Evolutionary conservation across 129 eudicot genomes (phyloP).

Genomic region (Tagetes erecta): DNA sequence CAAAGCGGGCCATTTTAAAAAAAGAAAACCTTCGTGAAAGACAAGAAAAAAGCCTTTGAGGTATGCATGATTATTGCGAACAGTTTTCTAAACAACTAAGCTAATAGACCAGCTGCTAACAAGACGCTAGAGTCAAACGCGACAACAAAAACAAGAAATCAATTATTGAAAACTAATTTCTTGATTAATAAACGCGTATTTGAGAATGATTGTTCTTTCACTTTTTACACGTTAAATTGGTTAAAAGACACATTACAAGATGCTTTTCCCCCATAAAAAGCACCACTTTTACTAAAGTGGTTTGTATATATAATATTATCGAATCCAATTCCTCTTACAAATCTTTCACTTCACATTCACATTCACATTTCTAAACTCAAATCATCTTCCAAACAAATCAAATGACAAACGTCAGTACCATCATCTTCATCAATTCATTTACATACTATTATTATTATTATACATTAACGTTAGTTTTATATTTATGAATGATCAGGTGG

Average conservation of each 20-base stretch:
- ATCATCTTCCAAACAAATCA: slow-evolving; percentile 8
- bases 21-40: background rate
- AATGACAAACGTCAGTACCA: slow-evolving; percentile 36
- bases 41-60: background rate
- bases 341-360: slow-evolving; percentile 8
- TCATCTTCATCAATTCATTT: background rate
- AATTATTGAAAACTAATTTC: too few species aligned
- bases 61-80: background rate
- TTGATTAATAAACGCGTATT: background rate
- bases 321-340: slow-evolving; percentile 22
- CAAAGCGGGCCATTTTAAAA: background rate
- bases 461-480: too few species aligned
- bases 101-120: too few species aligned
- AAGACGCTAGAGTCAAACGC: too few species aligned
- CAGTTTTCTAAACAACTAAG: too few species aligned
- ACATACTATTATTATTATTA: background rate
- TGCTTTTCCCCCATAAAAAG: slow-evolving; percentile 24
- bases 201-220: background rate
- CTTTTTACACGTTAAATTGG: background rate
- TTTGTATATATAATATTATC: slow-evolving; percentile 19
- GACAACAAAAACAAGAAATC: too few species aligned
- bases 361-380: background rate
- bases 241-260: slow-evolving; percentile 24
- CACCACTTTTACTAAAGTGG: slow-evolving; percentile 19
- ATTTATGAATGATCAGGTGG: slow-evolving; percentile 50